phyloP scores from a whole-genome alignment of 176 grass and related monocot species.

The Oryza officinalis region DNA sequence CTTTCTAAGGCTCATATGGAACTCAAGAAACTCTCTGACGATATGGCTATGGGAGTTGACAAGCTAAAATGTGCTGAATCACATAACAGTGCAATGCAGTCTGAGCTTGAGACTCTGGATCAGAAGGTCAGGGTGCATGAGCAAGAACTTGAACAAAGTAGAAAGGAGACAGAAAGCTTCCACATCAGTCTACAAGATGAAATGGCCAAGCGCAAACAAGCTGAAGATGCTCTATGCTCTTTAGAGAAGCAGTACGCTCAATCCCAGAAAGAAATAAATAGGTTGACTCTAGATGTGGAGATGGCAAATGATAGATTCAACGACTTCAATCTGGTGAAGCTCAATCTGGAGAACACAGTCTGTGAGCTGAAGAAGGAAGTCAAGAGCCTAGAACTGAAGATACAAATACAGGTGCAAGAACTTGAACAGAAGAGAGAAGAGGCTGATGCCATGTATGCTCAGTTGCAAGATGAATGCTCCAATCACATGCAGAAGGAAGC shows the following conservation, averaged over 20 bases:
- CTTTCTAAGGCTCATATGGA: slow-evolving; percentile 42
- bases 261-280: slow-evolving; percentile 39
- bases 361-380: slow-evolving; percentile 51
- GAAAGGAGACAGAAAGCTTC: slow-evolving; percentile 42
- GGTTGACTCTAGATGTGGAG: slow-evolving; percentile 45
- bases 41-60: slow-evolving; percentile 48
- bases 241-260: slow-evolving; percentile 28
- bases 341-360: slow-evolving; percentile 44
- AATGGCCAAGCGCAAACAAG: slow-evolving; percentile 12
- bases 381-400: slow-evolving; percentile 26
- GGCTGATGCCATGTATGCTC: slow-evolving; percentile 10
- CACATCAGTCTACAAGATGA: slow-evolving; percentile 41
- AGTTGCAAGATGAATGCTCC: slow-evolving; percentile 31
- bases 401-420: slow-evolving; percentile 36
- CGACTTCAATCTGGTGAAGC: slow-evolving; percentile 37
- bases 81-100: slow-evolving; percentile 44
- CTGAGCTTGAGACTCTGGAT: slow-evolving; percentile 46
- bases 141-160: slow-evolving; percentile 53
- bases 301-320: slow-evolving; percentile 38
- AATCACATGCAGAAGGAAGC: slow-evolving; percentile 31
- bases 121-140: slow-evolving; percentile 40
- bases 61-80: slow-evolving; percentile 50
- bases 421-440: slow-evolving; percentile 35
- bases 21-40: slow-evolving; percentile 54
- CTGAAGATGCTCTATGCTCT: slow-evolving; percentile 33